A percentile compares a stretch with the other conserved stretches of the same genome.
Conservation (phyloP, 495 filamentous ascomycete species). For the Penicillium riverlandense region DNA sequence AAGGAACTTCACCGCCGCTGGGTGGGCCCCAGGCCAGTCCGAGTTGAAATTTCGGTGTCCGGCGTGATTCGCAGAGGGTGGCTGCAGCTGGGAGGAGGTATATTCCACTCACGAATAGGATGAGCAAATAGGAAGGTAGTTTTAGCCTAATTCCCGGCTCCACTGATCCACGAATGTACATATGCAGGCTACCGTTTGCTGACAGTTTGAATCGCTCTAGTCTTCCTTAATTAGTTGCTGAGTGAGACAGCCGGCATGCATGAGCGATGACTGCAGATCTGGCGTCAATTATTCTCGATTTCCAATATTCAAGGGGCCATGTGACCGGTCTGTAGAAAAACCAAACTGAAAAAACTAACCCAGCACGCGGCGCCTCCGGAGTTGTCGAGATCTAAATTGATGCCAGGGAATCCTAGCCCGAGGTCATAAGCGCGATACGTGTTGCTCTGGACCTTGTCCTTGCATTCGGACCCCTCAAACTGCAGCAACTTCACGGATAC, state of each 20-base stretch:
- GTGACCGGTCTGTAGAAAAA: not conserved
- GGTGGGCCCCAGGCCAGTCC: slow-evolving; percentile 9
- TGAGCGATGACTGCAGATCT: not conserved
- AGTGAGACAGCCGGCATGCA: no score
- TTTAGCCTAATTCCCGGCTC: not conserved
- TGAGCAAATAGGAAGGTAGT: slow-evolving; percentile 2
- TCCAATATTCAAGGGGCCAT: not conserved
- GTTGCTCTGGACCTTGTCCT: slow-evolving; percentile 5
- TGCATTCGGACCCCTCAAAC: not conserved
- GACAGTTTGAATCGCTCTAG: no score
- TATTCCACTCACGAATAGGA: slow-evolving; percentile 5
- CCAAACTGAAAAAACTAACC: not conserved
- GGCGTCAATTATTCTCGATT: not conserved
- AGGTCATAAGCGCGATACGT: no score
- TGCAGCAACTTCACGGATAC: slow-evolving; percentile 9
- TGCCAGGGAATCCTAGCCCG: slow-evolving; percentile 5
- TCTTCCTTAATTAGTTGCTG: no score
- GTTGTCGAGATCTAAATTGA: slow-evolving; percentile 6
- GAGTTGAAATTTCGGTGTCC: slow-evolving; percentile 14
- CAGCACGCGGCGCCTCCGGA: not conserved
- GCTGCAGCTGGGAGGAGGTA: slow-evolving; percentile 8
- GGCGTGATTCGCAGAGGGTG: slow-evolving; percentile 17
- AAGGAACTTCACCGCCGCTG: slow-evolving; percentile 7
- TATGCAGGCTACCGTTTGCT: not conserved
- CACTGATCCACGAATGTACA: no score